phyloP scores from a whole-genome alignment of 441 rosid species.

The Corymbia citriodora region DNA sequence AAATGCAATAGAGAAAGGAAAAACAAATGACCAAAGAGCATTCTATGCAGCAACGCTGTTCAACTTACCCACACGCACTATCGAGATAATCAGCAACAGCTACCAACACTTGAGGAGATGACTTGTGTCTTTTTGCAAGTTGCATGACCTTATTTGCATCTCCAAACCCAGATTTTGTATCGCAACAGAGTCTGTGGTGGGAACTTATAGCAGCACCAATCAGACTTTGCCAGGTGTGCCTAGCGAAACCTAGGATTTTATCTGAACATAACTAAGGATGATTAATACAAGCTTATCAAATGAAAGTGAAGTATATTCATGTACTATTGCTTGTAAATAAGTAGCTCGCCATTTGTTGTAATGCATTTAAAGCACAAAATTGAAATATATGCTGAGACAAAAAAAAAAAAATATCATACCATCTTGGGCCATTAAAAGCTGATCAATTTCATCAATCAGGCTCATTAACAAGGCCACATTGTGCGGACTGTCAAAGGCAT shows the following conservation, averaged over 20 bases:
- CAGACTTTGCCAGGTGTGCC: conserved; percentile 64
- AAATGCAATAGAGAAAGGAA: neutral
- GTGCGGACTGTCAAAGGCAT: conserved; percentile 25
- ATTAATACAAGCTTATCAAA: neutral
- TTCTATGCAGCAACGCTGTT: neutral
- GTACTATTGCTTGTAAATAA: neutral
- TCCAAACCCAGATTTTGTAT: conserved; percentile 22
- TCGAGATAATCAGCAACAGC: conserved; percentile 87
- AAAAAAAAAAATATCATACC: conserved; percentile 30
- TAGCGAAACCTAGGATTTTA: conserved; percentile 40
- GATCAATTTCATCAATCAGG: conserved; percentile 51
- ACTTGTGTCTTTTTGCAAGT: conserved; percentile 59
- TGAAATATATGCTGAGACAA: neutral
- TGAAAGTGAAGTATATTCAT: neutral
- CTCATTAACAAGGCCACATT: conserved; percentile 34
- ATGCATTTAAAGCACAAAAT: neutral
- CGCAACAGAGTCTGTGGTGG: conserved; percentile 23
- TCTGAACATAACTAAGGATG: conserved; percentile 24
- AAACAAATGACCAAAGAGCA: neutral
- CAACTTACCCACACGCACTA: conserved; percentile 50
- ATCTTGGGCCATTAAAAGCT: conserved; percentile 28
- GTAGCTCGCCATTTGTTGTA: neutral
- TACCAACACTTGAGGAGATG: conserved; percentile 61
- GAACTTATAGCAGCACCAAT: conserved; percentile 70
- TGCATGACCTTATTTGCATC: conserved; percentile 50